Conservation (phyloP, 495 filamentous ascomycete species). For the Podospora pseudocomata region DNA sequence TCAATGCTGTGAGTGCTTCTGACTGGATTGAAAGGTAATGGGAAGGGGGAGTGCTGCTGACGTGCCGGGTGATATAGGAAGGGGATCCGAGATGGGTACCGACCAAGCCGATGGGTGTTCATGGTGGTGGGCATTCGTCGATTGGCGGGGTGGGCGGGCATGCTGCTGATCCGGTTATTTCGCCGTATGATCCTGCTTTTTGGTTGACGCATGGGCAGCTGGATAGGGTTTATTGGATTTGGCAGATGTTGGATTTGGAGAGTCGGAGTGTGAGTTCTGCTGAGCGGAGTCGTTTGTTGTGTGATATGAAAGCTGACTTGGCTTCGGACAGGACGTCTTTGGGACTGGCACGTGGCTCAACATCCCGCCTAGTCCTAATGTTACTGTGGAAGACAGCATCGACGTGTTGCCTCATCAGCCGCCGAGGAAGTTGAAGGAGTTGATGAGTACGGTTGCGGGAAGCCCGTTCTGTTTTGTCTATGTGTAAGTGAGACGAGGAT, state of each 20-base stretch:
- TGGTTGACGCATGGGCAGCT: slow-evolving; percentile 66
- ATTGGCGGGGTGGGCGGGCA: slow-evolving; percentile 27
- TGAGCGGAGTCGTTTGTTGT: not conserved
- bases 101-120: slow-evolving; percentile 34
- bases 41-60: not conserved
- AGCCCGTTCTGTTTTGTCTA: slow-evolving; percentile 32
- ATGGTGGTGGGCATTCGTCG: slow-evolving; percentile 59
- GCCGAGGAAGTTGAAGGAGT: slow-evolving; percentile 24
- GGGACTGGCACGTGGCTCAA: slow-evolving; percentile 34
- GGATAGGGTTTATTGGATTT: slow-evolving; percentile 66
- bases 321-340: slow-evolving; percentile 35
- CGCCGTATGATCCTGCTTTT: slow-evolving; percentile 64
- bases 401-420: slow-evolving; percentile 21
- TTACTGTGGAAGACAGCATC: slow-evolving; percentile 29
- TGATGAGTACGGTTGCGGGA: slow-evolving; percentile 30
- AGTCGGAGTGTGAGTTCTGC: slow-evolving; percentile 33
- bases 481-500: slow-evolving; percentile 12
- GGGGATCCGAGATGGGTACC: slow-evolving; percentile 40
- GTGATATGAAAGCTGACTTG: not conserved
- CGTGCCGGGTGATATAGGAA: slow-evolving; percentile 28
- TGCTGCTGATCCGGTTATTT: slow-evolving; percentile 54
- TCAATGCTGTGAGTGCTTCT: slow-evolving; percentile 10
- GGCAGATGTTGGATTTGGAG: slow-evolving; percentile 58
- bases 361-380: slow-evolving; percentile 36
- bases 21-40: not conserved